Base-by-base conservation (phyloP, 2,329 filamentous ascomycete genomes). In the Aspergillus arachidicola region DNA sequence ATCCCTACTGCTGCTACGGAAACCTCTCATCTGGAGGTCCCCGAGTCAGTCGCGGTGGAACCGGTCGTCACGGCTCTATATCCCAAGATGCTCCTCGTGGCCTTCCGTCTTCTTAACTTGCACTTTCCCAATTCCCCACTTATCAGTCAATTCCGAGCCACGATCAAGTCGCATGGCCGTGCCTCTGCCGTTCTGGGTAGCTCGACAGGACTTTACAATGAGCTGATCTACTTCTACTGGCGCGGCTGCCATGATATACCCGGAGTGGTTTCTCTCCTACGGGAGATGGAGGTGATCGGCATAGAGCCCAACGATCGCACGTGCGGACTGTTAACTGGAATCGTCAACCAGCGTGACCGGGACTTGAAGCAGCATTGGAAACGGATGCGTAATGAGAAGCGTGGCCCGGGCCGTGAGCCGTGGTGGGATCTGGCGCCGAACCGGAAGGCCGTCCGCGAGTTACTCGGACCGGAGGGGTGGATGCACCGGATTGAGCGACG, bases 281-380 rank as follows among this genome's bases (percentile, higher is more conserved):
- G 69, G 28, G 80, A 83, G 54, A 83, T 83, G 81, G 74, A 81
- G 56, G 68, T 75, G n/a, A 75, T 72, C 6, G 81, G 80, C 5
- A 69, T 81, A 54, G 74, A 77, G 45, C 73, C 77, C 9, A 73
- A 79, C 59, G 43, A 63, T 6, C 71, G 73, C 28, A 81, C 80
- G 6, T 66, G 72, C 16, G 59, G 63, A 0, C 64, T 80, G 5
- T 63, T 81, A 41, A 64, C 71, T 9, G 62, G 61, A 5, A 77
- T 80, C 46, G 65, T 72, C n/a, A 56, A 62, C 10, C 69, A 75
- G 48, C 69, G 71, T 6, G 62, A 67, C 16, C 59, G 55, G 19
- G 73, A 76, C 55, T 19, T 70, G 59, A 69, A 65, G 51, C 56
- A 50, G 11, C 48, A 64, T 60, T 66, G 63, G 62, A 62, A 64